Evolutionary conservation across 306 rosid genomes (phyloP), one percentile per base, ranked within the genome.

Genomic region (Ormosia emarginata): DNA sequence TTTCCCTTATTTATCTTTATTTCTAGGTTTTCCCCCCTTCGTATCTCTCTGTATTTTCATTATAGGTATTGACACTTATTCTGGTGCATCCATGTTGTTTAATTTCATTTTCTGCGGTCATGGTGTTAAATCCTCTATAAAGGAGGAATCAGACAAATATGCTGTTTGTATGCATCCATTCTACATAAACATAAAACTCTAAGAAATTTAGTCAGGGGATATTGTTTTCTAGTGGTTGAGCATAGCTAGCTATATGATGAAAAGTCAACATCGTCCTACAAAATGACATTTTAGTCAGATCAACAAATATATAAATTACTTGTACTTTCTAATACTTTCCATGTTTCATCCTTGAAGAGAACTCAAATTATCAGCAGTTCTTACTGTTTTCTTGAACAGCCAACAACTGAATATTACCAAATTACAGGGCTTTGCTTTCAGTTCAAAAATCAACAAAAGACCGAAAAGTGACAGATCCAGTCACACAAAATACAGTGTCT

Each of bases 391-490:
- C 30, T 15, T 63, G 11, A 49, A 58, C 67, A 75, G 44, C 62
- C n/a, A 7, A 52, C 55, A 36, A 18, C 29, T 3, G 50, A 41
- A 5, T 17, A 34, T 4, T 37, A 62, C 33, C 13, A 41, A 68
- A 80, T 68, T 40, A 80, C 56, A 56, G 3, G n/a, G 3, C 52
- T 56, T 79, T 55, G 6, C 15, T 50, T 49, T 24, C 41, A 58
- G 53, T 61, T 79, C 2, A 80, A 59, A 37, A n/a, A 29, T 63
- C 76, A 57, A 74, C 66, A 39, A 13, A 57, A 58, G 17, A 33
- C 36, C 46, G 63, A 32, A 77, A 62, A 49, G 13, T 65, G 37
- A 49, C 64, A 78, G 74, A 81, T 37, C 61, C 81, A 56, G 64
- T 32, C 37, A 76, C 47, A 72, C 1, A 69, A 5, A 49, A 18